These are phyloP conservation scores for Ceratobasidium sp. DNA, from an alignment of 1,284 basidiomycete species.

Conservation along the genomic window DNA sequence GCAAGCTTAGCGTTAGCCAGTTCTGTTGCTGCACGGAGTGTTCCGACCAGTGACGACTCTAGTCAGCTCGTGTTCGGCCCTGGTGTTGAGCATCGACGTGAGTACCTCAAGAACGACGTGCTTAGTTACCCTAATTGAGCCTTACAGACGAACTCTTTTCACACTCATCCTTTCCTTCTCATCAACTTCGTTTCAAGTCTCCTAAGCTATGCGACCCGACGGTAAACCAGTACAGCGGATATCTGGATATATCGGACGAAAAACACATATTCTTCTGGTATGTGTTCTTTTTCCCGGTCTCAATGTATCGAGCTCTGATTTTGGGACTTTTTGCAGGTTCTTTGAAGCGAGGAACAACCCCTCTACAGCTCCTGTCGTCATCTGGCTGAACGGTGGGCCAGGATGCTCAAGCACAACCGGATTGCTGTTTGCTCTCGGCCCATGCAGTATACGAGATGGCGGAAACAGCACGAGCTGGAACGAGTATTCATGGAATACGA, in stretches of 20 bases:
- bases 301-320: slow-evolving; percentile 47
- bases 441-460: slow-evolving; percentile 63
- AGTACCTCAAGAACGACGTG: background rate
- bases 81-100: background rate
- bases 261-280: slow-evolving; percentile 60
- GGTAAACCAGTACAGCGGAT: slow-evolving; percentile 63
- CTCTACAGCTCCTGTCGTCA: slow-evolving; percentile 61
- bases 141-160: slow-evolving; percentile 58
- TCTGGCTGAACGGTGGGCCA: slow-evolving; percentile 64
- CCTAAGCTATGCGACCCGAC: slow-evolving; percentile 62
- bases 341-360: slow-evolving; percentile 63
- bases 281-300: background rate
- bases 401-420: slow-evolving; percentile 60
- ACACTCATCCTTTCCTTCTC: slow-evolving; percentile 63
- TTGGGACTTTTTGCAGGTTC: slow-evolving; percentile 48
- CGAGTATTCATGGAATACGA: slow-evolving; percentile 64
- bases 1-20: background rate
- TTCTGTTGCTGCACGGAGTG: background rate
- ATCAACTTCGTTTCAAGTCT: slow-evolving; percentile 61
- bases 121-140: background rate
- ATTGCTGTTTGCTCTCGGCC: slow-evolving; percentile 62
- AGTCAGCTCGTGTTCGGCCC: background rate
- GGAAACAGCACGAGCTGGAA: slow-evolving; percentile 63
- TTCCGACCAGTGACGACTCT: background rate
- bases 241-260: slow-evolving; percentile 65